Evolutionary conservation across 2,329 filamentous ascomycete genomes (phyloP).

Genomic region (Microdochium paspali): DNA sequence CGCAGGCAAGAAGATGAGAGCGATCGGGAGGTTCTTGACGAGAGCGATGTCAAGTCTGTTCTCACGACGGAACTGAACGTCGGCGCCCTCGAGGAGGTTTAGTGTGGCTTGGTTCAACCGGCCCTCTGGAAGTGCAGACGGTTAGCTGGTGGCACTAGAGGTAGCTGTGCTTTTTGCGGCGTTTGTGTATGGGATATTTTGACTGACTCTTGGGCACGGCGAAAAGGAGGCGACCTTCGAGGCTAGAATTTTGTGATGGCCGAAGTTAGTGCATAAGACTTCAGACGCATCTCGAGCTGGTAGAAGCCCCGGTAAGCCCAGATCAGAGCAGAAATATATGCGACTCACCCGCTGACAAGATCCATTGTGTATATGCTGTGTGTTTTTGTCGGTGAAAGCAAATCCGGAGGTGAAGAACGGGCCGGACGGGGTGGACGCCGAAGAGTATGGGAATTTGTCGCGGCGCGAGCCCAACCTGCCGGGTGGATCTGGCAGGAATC

Average conservation of each 20-base stretch:
- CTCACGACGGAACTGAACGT: conserved; percentile 94
- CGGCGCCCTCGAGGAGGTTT: conserved; percentile 84
- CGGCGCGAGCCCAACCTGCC: background rate
- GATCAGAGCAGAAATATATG: too few relatives aligned
- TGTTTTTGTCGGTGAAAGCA: background rate
- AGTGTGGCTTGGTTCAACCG: conserved; percentile 81
- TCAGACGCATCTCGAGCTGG: conserved; percentile 4
- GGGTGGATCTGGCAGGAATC: background rate
- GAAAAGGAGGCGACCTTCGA: conserved; percentile 88
- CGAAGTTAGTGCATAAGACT: conserved; percentile 1
- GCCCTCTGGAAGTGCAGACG: conserved; percentile 54
- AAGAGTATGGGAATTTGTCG: conserved; percentile 1
- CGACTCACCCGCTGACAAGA: conserved; percentile 44
- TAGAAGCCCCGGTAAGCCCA: too few relatives aligned
- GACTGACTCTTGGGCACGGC: conserved; percentile 97
- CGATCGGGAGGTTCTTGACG: conserved; percentile 92
- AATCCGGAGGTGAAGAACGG: background rate
- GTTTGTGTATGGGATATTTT: background rate
- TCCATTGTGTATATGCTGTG: conserved; percentile 28
- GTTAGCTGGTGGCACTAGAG: background rate
- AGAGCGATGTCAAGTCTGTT: conserved; percentile 94
- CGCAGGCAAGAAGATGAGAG: conserved; percentile 91
- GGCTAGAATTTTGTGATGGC: conserved; percentile 38
- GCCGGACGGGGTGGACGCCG: background rate
- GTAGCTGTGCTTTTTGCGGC: background rate